phyloP scores from a whole-genome alignment of 2,329 filamentous ascomycete genomes.

The Xylaria sp. region DNA sequence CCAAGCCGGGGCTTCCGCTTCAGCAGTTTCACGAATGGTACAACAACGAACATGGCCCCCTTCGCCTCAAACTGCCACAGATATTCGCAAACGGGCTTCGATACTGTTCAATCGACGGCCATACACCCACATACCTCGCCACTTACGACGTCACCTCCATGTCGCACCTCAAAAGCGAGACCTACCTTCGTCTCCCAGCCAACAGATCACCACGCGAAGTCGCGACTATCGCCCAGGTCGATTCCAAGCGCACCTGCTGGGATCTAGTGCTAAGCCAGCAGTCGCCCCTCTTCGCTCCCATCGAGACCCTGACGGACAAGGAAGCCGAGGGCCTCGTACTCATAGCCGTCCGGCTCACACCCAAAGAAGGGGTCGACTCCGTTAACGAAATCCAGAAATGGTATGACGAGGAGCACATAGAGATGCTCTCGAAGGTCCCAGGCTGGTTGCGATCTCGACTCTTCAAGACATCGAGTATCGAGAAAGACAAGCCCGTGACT shows the following conservation, averaged over 20 bases:
- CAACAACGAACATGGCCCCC: conserved; percentile 86
- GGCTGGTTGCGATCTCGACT: conserved; percentile 73
- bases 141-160: conserved; percentile 77
- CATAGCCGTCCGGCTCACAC: conserved; percentile 54
- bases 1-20: conserved; percentile 57
- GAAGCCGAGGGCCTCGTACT: conserved; percentile 57
- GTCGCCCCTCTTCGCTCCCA: conserved; percentile 50
- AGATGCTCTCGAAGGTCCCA: conserved; percentile 65
- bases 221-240: conserved; percentile 49
- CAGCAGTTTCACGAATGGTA: conserved; percentile 87
- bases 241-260: conserved; percentile 66
- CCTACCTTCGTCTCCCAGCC: conserved; percentile 62
- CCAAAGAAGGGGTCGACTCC: conserved; percentile 46
- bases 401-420: conserved; percentile 70
- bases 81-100: conserved; percentile 73
- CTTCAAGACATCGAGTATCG: conserved; percentile 60
- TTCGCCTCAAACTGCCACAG: conserved; percentile 68
- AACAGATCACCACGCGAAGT: conserved; percentile 51
- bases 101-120: conserved; percentile 62
- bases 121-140: conserved; percentile 66
- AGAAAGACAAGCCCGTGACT: conserved; percentile 46
- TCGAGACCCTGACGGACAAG: conserved; percentile 55
- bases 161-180: conserved; percentile 60
- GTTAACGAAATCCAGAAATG: conserved; percentile 57
- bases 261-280: conserved; percentile 57